Evolutionary conservation across 345 rosid species (phyloP), one percentile per base, ranked within the genome.

Genomic region (Camelina hispida): DNA sequence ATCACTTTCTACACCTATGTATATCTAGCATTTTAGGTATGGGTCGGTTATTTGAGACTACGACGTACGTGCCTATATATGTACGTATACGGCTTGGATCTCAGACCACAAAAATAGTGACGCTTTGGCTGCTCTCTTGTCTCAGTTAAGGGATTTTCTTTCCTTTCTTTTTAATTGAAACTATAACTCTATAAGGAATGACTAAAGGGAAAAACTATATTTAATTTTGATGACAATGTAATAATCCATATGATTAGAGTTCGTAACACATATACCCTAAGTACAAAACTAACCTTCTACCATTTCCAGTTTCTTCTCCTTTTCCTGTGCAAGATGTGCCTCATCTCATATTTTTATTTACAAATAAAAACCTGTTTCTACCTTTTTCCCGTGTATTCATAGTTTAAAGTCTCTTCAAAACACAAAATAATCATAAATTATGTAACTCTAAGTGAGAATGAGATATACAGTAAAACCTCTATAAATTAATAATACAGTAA

Each of bases 11-110:
- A 3, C 28, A 25, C 1, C 22, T 20, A 20, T 30, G 9, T 20
- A 18, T 42, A 54, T 17, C 46, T 60, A 60, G 62, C 73, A 60
- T 75, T 75, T 67, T 75, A 40, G 38, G 73, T 60, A 30, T 75
- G 79, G 79, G 74, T 76, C 79, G 79, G 74, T 76, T 15, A 75
- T 59, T 68, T 42, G 48, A 51, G 74, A 76, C 11, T 30, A 61
- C 13, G 69, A 61, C 57, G 20, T 68, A 61, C 57, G 20, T 68
- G 59, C 9, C 53, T 48, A 28, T 40, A 14, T 14, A 17, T 50
- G 73, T 40, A 28, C 44, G 28, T 61, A 68, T 68, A 59, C 73
- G 73, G 68, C 68, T 75, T 67, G 55, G 37, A 51, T 42, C 63
- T 42, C 32, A 32, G 52, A 51, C 15, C 55, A 7, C 37, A 66